Evolutionary conservation across 2,329 filamentous ascomycete species (phyloP).

Genomic region (Diaporthe helianthi): DNA sequence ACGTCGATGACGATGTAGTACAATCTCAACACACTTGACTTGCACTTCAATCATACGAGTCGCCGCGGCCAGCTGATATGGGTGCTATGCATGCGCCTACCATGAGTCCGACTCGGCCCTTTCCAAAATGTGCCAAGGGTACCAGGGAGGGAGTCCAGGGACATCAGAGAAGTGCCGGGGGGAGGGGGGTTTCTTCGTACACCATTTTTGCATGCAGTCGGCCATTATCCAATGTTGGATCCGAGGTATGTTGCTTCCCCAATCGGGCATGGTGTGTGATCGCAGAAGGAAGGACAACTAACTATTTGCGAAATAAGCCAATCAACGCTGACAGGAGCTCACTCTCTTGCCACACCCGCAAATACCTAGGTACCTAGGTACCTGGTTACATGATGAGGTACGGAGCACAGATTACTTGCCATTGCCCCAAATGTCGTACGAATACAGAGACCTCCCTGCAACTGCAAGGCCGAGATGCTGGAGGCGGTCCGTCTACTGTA

Average conservation of each 20-base stretch:
- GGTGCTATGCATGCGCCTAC: slow-evolving; percentile 3
- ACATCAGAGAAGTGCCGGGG: too few relatives aligned
- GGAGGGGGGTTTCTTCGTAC: background rate
- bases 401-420: too few relatives aligned
- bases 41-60: slow-evolving; percentile 16
- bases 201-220: background rate
- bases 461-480: background rate
- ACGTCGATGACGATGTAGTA: slow-evolving; percentile 18
- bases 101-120: slow-evolving; percentile 18
- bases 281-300: slow-evolving; percentile 16
- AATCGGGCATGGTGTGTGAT: slow-evolving; percentile 9
- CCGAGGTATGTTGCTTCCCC: slow-evolving; percentile 8
- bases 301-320: slow-evolving; percentile 7
- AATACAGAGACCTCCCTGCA: background rate
- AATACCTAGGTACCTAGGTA: slow-evolving; percentile 5
- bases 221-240: background rate
- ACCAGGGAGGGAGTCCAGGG: background rate
- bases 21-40: slow-evolving; percentile 4
- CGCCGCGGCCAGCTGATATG: slow-evolving; percentile 7
- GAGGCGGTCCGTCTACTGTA: background rate
- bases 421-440: too few relatives aligned
- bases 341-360: background rate
- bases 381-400: background rate
- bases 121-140: background rate
- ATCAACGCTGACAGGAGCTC: background rate